These are phyloP conservation scores for Aspergillus sojae DNA, from an alignment of 2,329 filamentous ascomycete species.

Conservation along the genomic window DNA sequence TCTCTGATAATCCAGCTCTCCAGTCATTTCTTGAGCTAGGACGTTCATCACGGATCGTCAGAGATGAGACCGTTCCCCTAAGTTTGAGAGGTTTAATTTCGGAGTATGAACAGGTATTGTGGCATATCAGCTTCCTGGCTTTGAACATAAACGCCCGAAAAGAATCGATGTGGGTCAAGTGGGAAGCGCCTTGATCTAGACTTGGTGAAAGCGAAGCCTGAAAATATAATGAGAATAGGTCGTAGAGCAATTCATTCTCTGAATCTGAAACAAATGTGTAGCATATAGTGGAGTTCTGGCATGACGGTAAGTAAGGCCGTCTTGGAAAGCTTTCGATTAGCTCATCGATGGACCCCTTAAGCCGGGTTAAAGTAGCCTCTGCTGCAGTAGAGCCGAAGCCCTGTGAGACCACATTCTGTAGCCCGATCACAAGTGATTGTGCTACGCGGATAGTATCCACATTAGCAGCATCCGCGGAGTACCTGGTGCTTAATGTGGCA, in stretches of 20 bases:
- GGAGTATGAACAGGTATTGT: constrained; percentile 22
- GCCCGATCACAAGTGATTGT: constrained; percentile 25
- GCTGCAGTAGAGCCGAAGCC: constrained; percentile 12
- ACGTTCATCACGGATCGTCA: constrained; percentile 15
- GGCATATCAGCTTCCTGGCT: constrained; percentile 13
- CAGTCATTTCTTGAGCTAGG: constrained; percentile 48
- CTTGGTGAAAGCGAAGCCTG: constrained; percentile 17
- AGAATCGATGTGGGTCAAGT: constrained; percentile 11
- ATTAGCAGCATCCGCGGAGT: not conserved
- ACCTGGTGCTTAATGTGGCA: constrained; percentile 21
- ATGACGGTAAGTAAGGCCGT: constrained; percentile 17
- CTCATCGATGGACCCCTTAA: constrained; percentile 18
- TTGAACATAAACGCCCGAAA: constrained; percentile 26
- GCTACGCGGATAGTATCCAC: constrained; percentile 27
- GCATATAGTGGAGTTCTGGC: constrained; percentile 25
- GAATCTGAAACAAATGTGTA: constrained; percentile 15
- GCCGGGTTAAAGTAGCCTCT: constrained; percentile 17
- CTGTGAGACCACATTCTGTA: constrained; percentile 21
- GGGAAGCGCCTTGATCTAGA: constrained; percentile 2
- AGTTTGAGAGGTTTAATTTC: constrained; percentile 12
- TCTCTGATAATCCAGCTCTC: constrained; percentile 49
- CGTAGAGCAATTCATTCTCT: constrained; percentile 31
- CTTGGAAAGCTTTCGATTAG: constrained; percentile 27
- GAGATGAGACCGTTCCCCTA: constrained; percentile 14
- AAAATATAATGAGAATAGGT: constrained; percentile 30